These are phyloP conservation scores for Sporisorium iseilematis-ciliati DNA, from an alignment of 1,284 basidiomycete genomes.

Conservation along the genomic window DNA sequence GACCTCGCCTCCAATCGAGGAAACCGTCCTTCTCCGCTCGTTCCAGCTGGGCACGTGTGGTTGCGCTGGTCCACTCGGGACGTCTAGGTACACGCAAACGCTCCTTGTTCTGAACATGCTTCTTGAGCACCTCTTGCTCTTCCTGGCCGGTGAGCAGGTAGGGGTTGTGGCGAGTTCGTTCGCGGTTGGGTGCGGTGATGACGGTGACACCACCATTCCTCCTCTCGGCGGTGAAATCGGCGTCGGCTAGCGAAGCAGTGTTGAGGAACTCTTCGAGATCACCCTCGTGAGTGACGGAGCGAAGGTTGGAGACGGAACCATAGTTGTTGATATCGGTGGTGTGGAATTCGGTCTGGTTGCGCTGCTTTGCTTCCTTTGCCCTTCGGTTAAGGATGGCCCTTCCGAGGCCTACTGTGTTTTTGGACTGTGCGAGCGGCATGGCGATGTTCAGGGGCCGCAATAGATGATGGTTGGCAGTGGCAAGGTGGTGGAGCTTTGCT, in stretches of 20 bases:
- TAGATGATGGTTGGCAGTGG: conserved; percentile 4
- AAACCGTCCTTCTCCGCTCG: conserved; percentile 67
- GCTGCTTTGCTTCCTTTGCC: conserved; percentile 60
- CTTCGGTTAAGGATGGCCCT: conserved; percentile 65
- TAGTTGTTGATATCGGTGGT: conserved; percentile 71
- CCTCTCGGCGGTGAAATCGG: conserved; percentile 96
- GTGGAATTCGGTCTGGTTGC: conserved; percentile 63
- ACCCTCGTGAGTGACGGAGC: conserved; percentile 94
- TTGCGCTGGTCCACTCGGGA: conserved; percentile 63
- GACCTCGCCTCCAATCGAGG: conserved; percentile 67
- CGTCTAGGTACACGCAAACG: conserved; percentile 64
- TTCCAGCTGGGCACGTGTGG: conserved; percentile 66
- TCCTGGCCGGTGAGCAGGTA: conserved; percentile 87
- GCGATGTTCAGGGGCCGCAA: conserved; percentile 12
- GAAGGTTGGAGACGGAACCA: conserved; percentile 73
- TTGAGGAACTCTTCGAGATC: conserved; percentile 96
- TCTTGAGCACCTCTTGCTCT: conserved; percentile 75
- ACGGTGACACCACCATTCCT: conserved; percentile 84
- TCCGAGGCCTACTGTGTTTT: conserved; percentile 68
- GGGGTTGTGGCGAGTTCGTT: conserved; percentile 76
- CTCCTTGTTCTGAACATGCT: conserved; percentile 64
- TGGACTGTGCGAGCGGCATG: conserved; percentile 65
- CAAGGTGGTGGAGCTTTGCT: neutral
- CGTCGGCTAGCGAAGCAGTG: conserved; percentile 92
- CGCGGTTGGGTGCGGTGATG: conserved; percentile 75